Conservation (phyloP, 164 flowering plant genomes). For the Piper longum region DNA sequence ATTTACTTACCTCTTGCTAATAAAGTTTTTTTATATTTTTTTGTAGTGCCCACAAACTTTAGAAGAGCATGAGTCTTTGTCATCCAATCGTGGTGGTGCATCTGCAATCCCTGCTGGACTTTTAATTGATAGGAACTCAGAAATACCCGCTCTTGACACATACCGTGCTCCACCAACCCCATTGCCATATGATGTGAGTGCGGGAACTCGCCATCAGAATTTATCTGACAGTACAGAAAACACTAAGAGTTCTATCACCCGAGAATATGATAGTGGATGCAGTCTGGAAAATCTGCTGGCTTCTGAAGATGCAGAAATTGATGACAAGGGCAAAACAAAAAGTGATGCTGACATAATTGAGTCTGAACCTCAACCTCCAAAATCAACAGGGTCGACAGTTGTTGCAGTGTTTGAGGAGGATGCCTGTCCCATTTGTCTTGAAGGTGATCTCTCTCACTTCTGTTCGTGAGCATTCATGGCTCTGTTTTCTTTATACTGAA, state of each 20-base stretch:
- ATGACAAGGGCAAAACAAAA: conserved; percentile 23
- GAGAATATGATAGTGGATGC: conserved; percentile 18
- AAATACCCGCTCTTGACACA: conserved; percentile 55
- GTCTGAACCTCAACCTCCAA: conserved; percentile 25
- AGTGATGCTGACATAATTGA: conserved; percentile 29
- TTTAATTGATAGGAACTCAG: conserved; percentile 42
- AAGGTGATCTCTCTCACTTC: conserved; percentile 32
- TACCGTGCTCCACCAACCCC: conserved; percentile 72
- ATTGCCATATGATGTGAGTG: conserved; percentile 50
- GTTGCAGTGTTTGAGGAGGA: conserved; percentile 50
- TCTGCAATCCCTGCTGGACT: conserved; percentile 35
- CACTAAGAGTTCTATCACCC: conserved; percentile 2
- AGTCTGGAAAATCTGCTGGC: conserved; percentile 19
- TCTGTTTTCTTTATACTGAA: too few relatives aligned
- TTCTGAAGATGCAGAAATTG: conserved; percentile 23
- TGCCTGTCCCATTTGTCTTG: conserved; percentile 77
- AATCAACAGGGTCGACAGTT: conserved; percentile 16
- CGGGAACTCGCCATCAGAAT: conserved; percentile 36
- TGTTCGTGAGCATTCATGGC: too few relatives aligned
- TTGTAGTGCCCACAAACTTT: conserved; percentile 53
- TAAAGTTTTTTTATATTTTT: not conserved
- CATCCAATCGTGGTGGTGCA: conserved; percentile 24
- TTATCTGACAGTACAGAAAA: conserved; percentile 12
- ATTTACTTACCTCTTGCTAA: not conserved
- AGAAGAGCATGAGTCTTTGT: conserved; percentile 41